Evolutionary conservation across 78 protist genomes (phyloP).

Genomic region (Chrysochromulina parva): DNA sequence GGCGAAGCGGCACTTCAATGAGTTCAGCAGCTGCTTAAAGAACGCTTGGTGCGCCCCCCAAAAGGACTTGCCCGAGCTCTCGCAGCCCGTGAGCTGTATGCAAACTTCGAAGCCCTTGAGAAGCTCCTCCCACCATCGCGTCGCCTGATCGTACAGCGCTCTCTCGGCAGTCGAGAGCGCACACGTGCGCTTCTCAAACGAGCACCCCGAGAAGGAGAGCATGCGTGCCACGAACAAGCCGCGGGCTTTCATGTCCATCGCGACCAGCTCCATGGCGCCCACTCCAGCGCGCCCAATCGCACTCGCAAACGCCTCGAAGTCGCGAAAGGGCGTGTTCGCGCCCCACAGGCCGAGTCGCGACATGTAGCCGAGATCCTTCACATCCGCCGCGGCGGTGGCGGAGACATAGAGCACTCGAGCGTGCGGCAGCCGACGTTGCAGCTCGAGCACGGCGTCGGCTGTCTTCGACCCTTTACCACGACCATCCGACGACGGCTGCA

Average conservation of each 20-base stretch:
- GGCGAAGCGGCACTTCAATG: neutral
- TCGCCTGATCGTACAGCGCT: neutral
- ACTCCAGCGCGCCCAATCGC: neutral
- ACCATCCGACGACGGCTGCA: neutral
- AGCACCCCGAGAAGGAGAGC: neutral
- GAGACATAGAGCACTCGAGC: neutral
- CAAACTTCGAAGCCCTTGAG: neutral
- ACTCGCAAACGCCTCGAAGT: neutral
- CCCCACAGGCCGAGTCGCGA: constrained; percentile 24
- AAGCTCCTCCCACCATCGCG: neutral
- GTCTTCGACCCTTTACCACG: too few species aligned
- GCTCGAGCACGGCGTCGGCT: neutral
- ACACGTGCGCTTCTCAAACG: neutral
- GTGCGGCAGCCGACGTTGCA: neutral
- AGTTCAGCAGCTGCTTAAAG: neutral
- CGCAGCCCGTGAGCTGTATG: neutral
- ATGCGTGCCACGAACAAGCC: neutral
- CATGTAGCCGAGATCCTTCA: neutral
- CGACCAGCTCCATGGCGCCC: neutral
- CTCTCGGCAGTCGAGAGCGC: neutral
- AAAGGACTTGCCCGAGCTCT: too few species aligned
- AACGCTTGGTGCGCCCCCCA: neutral
- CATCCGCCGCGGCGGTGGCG: neutral
- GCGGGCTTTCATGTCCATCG: constrained; percentile 17
- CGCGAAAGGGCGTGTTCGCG: neutral